Evolutionary conservation across 768 basidiomycete species (phyloP).

Genomic region (Leucosporidium yakuticum): DNA sequence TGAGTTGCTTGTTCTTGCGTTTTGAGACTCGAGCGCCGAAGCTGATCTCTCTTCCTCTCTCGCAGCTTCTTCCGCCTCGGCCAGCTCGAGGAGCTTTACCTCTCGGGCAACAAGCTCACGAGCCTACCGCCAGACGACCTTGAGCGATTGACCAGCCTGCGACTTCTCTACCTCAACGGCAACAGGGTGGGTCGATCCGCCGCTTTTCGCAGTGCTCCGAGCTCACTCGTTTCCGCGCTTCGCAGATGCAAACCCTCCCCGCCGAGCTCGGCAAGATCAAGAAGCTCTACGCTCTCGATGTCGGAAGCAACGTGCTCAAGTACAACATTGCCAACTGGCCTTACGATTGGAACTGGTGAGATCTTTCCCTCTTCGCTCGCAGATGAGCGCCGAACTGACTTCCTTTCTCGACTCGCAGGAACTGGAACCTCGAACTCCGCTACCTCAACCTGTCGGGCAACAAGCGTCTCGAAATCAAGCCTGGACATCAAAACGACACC

Average conservation of each 20-base stretch:
- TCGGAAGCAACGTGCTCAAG: slow-evolving; percentile 85
- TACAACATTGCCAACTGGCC: slow-evolving; percentile 98
- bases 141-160: slow-evolving; percentile 59
- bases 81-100: slow-evolving; percentile 74
- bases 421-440: slow-evolving; percentile 84
- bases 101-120: slow-evolving; percentile 91
- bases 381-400: slow-evolving; percentile 6
- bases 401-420: slow-evolving; percentile 54
- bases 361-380: slow-evolving; percentile 15
- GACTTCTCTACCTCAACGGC: slow-evolving; percentile 80
- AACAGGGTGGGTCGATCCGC: slow-evolving; percentile 48
- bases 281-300: slow-evolving; percentile 74
- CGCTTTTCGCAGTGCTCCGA: no score
- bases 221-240: slow-evolving; percentile 34
- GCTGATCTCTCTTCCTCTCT: no score
- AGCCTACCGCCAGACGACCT: slow-evolving; percentile 85
- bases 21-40: no score
- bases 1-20: no score
- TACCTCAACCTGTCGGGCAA: slow-evolving; percentile 98
- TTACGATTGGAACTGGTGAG: slow-evolving; percentile 98
- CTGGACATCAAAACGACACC: slow-evolving; percentile 49
- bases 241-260: slow-evolving; percentile 74
- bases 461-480: slow-evolving; percentile 90
- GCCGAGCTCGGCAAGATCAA: slow-evolving; percentile 79
- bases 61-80: slow-evolving; percentile 59